phyloP scores from a whole-genome alignment of 768 basidiomycete species.

The Mycena albidolilacea region DNA sequence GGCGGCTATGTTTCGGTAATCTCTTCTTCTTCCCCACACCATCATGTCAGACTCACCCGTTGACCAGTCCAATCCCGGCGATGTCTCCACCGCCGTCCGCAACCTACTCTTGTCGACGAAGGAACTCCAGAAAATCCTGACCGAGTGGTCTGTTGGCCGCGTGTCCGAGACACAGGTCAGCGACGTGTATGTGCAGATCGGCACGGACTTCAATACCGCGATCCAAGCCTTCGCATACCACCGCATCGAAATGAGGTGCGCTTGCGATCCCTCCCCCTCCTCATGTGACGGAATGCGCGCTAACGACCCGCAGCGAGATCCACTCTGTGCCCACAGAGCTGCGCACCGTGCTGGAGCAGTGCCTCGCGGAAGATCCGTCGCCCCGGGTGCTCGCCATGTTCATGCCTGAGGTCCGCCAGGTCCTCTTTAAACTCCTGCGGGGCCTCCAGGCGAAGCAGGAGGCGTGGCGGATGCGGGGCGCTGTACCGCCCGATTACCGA shows the following conservation, averaged over 20 bases:
- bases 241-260: conserved; percentile 85
- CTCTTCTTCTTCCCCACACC: conserved; percentile 4
- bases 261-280: conserved; percentile 23
- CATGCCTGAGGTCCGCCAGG: conserved; percentile 85
- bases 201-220: conserved; percentile 89
- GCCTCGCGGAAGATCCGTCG: conserved; percentile 84
- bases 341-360: conserved; percentile 74
- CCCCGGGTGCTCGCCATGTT: conserved; percentile 80
- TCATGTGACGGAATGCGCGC: neutral
- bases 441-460: conserved; percentile 87
- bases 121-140: conserved; percentile 80
- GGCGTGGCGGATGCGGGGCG: conserved; percentile 47
- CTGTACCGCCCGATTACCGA: conserved; percentile 15
- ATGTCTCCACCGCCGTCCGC: conserved; percentile 75
- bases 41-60: conserved; percentile 34
- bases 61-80: conserved; percentile 51
- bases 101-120: conserved; percentile 87
- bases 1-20: conserved; percentile 21
- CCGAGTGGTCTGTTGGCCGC: conserved; percentile 74
- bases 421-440: conserved; percentile 86
- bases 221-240: conserved; percentile 81
- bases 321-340: conserved; percentile 74
- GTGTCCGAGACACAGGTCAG: conserved; percentile 83
- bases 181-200: conserved; percentile 91
- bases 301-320: conserved; percentile 65